Conservation (phyloP, 176 grass and related monocot species). For the Rhynchospora tenuis region DNA sequence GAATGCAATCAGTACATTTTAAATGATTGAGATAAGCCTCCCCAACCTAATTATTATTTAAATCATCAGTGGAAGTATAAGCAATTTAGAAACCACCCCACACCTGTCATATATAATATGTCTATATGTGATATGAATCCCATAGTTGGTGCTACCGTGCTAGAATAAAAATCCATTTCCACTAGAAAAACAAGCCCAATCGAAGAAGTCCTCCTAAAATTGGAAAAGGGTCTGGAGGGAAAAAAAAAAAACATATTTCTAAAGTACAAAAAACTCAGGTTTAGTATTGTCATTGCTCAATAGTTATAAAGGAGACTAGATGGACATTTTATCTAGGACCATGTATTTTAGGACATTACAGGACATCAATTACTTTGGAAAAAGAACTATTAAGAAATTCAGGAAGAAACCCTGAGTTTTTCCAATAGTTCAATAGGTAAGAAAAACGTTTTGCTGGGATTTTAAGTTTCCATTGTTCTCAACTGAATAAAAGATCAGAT, state of each 20-base stretch:
- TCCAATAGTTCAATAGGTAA: background rate
- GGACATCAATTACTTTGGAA: background rate
- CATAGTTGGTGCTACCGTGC: background rate
- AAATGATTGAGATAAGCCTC: background rate
- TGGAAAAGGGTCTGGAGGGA: background rate
- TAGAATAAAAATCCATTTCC: background rate
- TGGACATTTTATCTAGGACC: background rate
- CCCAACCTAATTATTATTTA: background rate
- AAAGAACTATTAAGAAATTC: background rate
- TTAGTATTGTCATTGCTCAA: background rate
- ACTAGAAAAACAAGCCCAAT: background rate
- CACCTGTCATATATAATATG: background rate
- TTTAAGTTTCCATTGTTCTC: background rate
- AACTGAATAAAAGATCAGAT: background rate
- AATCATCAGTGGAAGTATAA: background rate
- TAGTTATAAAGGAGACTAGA: background rate
- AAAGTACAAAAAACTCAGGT: background rate
- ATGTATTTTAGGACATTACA: background rate
- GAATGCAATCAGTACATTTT: background rate
- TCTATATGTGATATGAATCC: background rate
- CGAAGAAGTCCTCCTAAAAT: background rate
- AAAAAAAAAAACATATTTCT: background rate
- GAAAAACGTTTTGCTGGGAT: background rate
- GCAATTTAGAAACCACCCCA: background rate
- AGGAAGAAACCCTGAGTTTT: background rate